phyloP scores from a whole-genome alignment of 371 early-diverging fungal species.

The Haplosporangium sp. region DNA sequence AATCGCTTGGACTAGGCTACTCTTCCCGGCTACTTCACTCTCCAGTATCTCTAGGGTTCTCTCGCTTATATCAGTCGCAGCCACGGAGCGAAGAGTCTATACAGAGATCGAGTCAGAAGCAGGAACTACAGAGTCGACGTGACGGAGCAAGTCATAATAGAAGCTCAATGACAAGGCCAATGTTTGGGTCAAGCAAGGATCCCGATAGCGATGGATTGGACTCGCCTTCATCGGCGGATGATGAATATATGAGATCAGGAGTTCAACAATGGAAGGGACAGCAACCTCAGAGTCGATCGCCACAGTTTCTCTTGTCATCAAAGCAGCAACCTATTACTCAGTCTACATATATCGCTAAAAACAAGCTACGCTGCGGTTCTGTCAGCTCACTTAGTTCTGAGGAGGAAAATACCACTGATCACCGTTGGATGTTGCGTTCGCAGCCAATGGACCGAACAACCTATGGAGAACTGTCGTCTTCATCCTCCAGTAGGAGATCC shows the following conservation, averaged over 20 bases:
- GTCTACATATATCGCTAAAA: constrained; percentile 6
- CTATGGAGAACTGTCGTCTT: constrained; percentile 10
- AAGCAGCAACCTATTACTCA: constrained; percentile 11
- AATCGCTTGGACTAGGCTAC: constrained; percentile 23
- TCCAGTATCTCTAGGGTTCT: constrained; percentile 17
- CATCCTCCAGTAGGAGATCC: constrained; percentile 30
- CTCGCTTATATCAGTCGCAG: constrained; percentile 23
- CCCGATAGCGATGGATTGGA: constrained; percentile 31
- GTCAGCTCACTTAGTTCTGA: constrained; percentile 18
- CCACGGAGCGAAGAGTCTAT: not conserved
- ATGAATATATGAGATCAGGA: not conserved
- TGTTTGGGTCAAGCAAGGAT: constrained; percentile 22
- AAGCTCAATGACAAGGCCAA: not conserved
- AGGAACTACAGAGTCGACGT: not conserved
- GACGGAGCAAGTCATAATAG: not conserved
- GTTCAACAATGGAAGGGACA: not conserved
- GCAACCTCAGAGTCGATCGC: not conserved
- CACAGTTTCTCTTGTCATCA: constrained; percentile 9
- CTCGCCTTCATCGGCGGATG: constrained; percentile 17
- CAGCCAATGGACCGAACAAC: not conserved
- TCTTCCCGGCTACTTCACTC: constrained; percentile 20
- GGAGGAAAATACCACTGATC: constrained; percentile 11
- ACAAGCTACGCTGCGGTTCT: constrained; percentile 16
- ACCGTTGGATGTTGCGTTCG: constrained; percentile 3
- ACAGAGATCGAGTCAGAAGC: not conserved